Conservation (phyloP, 2,329 filamentous ascomycete genomes). For the Xylariales sp. region DNA sequence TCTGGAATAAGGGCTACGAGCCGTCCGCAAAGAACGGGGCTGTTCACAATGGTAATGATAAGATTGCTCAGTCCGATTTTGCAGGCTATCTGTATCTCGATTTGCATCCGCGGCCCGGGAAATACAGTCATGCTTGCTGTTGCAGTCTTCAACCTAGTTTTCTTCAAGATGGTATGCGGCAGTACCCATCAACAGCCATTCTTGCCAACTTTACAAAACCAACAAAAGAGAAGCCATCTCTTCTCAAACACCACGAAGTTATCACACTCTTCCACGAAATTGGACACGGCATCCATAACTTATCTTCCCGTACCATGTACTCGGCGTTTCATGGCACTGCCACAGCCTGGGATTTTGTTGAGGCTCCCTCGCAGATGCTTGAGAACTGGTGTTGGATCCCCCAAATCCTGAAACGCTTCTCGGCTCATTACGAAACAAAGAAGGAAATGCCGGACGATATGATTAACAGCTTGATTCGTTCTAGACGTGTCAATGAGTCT, state of each 20-base stretch:
- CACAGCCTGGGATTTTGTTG: constrained; percentile 29
- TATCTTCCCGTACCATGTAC: background rate
- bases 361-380: constrained; percentile 34
- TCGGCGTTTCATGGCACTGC: background rate
- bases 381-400: constrained; percentile 37
- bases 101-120: background rate
- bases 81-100: background rate
- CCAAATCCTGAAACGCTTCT: constrained; percentile 32
- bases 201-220: background rate
- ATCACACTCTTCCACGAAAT: background rate
- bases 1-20: background rate
- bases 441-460: constrained; percentile 13
- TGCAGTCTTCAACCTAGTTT: background rate
- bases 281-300: background rate
- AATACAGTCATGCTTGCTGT: background rate
- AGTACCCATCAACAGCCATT: background rate
- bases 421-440: constrained; percentile 44
- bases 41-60: no score
- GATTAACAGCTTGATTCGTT: background rate
- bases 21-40: no score
- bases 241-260: background rate
- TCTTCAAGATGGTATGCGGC: background rate
- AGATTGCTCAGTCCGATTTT: background rate
- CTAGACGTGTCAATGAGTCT: background rate
- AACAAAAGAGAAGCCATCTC: background rate